Evolutionary conservation across 495 filamentous ascomycete genomes (phyloP), one percentile per base, ranked within the genome.

Genomic region (Chlorociboria aeruginascens): DNA sequence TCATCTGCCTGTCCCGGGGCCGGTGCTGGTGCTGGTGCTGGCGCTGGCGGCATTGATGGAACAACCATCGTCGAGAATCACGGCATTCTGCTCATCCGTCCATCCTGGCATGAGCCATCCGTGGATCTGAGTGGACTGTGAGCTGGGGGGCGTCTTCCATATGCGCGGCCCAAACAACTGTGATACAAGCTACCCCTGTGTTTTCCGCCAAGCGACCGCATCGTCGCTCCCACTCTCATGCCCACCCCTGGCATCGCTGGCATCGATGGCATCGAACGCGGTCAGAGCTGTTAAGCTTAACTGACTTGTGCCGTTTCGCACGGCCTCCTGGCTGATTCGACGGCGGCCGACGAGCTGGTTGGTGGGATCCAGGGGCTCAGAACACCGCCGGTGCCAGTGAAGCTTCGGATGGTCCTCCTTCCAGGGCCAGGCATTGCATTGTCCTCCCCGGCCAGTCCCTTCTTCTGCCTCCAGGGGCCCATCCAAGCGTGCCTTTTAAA

Each of bases 401-500:
- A 36, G 9, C 42, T 48, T 48, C 49, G 39, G 50, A 52, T 50
- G 44, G 25, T 40, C 43, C 7, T 40, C 40, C 38, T 31, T 48
- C 44, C 48, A 32, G 33, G 43, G 35, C 45, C 41, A 53, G 34
- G 39, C 11, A 13, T 40, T 16, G 20, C 20, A 25, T 25, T 25
- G n/a, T n/a, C n/a, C 44, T 35, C 33, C 43, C 16, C 8, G 31
- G 33, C 16, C 31, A 11, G 40, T 31, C 46, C 43, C 32, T 46
- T 41, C 55, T 48, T 50, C 41, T 43, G 31, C 16, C 7, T 53
- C 45, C 43, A 41, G 48, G 48, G 54, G n/a, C 7, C 7, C 7
- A 32, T 51, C 41, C 25, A 28, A 30, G 43, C 40, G 42, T 17
- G 44, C 43, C 33, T 51, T 60, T 52, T 54, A 47, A 48, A 51